Base-by-base conservation (phyloP, 768 basidiomycete genomes). In the Lentinula raphanica region DNA sequence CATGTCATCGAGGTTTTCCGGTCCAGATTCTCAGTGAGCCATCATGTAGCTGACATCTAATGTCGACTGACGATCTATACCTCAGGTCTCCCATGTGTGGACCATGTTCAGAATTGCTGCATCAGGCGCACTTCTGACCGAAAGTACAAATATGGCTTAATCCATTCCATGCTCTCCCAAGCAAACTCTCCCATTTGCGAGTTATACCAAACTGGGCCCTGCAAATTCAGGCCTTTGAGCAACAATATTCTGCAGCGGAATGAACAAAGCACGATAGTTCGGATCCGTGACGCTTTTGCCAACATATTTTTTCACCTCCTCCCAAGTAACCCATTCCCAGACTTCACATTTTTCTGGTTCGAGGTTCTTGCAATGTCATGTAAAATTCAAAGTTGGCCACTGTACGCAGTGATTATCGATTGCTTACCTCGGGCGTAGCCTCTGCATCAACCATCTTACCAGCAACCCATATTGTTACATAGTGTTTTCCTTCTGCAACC, bases 1-100 rank as follows among this genome's bases (percentile, higher is more conserved):
- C 73, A 76, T 44, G 64, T 71, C 5, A 74, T 72, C 13, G 76
- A 80, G 59, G 66, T 80, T 5, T 71, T 79, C 53, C 69, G 71
- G 62, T 81, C 81, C 28, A 78, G 72, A 58, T 67, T 67, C 6
- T 74, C 70, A 36, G 80, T 82, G 58, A 61, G 67, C 64, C 13
- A 36, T 13, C 29, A 29, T 31, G 2, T 48, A 13, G n/a, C 44
- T 48, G 12, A 28, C 21, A 25, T 21, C 19, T 51, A 5, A 25
- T 28, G 15, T 21, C 27, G 19, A 21, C 19, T 46, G 45, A 46
- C 13, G 5, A 13, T n/a, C 36, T 4, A 19, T 9, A 27, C 11
- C 13, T 23, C 21, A 53, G 51, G 19, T 36, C 36, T 53, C 51
- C 28, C 13, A 27, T 40, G 51, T 39, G 5, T 53, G 51, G 51